Evolutionary conservation across 1,284 basidiomycete genomes (phyloP), one percentile per base, ranked within the genome.

Genomic region (Tylopilus sp.): DNA sequence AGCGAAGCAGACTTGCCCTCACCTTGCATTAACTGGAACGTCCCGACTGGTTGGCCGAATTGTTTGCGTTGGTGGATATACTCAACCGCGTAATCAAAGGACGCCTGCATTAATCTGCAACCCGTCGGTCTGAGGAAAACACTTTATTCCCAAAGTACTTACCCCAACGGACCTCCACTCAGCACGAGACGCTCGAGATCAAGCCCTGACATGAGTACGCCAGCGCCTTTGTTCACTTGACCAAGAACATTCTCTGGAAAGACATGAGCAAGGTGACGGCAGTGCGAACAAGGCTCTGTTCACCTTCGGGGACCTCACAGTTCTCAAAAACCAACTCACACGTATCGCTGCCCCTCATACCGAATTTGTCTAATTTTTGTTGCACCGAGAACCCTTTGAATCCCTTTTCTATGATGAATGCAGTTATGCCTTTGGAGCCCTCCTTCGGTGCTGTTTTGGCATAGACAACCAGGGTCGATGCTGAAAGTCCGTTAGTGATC

Each of bases 1-100:
- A 26, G 17, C 4, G 9, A 20, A 28, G n/a, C 1, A 8, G n/a
- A 18, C 10, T 5, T 15, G 15, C 35, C 12, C 69, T 47, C 71
- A 80, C 91, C 94, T 80, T 97, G 94, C 85, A 97, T 94, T 48
- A 96, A 71, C 68, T 97, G 94, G 76, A 97, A 96, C 31, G 87
- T 85, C n/a, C 87, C 94, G 44, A 97, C 77, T 4, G 85, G 82
- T 60, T 83, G 79, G 36, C 85, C 89, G 61, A 97, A 97, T 65
- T 97, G 94, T 68, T 92, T 83, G 57, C 94, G 79, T 53, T 94
- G 83, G 66, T 97, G 94, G 8, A 93, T 81, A 65, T 97, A 97
- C 61, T 89, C 83, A 3, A 94, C 75, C 3, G 91, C 84, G 58
- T 88, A 79, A 69, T 96, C 91, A 63, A 96, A 94, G 2, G 94